These are phyloP conservation scores for Albophoma yamanashiensis DNA, from an alignment of 2,329 filamentous ascomycete species.

Conservation along the genomic window DNA sequence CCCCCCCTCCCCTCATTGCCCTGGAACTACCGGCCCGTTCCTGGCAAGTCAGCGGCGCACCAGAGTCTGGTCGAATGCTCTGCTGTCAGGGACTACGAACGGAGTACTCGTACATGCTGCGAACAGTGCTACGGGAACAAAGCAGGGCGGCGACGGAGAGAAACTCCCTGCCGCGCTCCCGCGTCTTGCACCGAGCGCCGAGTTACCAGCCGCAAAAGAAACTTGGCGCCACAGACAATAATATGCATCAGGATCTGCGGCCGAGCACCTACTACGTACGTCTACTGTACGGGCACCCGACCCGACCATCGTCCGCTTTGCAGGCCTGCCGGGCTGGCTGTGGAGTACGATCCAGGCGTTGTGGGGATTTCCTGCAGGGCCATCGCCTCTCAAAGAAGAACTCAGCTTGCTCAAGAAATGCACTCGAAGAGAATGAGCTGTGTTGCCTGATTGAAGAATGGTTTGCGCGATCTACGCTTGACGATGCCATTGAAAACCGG, in stretches of 20 bases:
- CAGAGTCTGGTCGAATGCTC: too few relatives aligned
- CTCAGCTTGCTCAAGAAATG: too few relatives aligned
- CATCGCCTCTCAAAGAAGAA: neutral
- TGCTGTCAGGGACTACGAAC: too few relatives aligned
- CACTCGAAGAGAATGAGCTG: too few relatives aligned
- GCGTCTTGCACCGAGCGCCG: neutral
- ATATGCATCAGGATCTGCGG: neutral
- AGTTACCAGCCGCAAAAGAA: neutral
- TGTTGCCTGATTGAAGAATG: too few relatives aligned
- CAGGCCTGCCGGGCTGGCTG: neutral
- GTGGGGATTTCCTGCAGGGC: neutral
- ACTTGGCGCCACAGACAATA: neutral
- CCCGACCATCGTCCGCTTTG: neutral
- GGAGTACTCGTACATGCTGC: too few relatives aligned
- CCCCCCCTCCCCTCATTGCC: neutral
- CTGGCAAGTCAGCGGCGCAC: neutral
- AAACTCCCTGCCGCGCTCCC: neutral
- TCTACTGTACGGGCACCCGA: too few relatives aligned
- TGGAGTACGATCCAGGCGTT: neutral
- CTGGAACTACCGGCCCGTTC: neutral
- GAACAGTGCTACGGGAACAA: too few relatives aligned
- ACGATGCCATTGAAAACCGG: too few relatives aligned
- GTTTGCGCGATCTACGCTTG: too few relatives aligned
- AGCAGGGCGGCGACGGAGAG: too few relatives aligned
- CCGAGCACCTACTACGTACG: neutral